These are phyloP conservation scores for Fusarium continuum DNA, from an alignment of 2,329 filamentous ascomycete species.

Conservation along the genomic window DNA sequence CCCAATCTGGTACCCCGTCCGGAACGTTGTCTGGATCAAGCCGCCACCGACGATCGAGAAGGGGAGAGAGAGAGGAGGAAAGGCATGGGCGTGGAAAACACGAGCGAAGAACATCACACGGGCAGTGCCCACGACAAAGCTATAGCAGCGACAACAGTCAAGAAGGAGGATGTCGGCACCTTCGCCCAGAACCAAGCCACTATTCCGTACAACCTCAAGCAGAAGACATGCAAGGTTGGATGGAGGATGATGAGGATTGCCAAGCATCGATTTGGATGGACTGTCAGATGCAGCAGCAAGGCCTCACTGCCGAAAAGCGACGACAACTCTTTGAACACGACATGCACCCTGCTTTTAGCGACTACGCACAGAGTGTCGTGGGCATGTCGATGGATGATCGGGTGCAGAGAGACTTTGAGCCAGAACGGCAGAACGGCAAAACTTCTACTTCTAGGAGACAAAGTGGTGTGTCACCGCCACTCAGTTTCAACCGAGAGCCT, in stretches of 20 bases:
- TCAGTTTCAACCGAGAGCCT: not conserved
- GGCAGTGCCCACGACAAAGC: not conserved
- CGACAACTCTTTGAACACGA: constrained; percentile 12
- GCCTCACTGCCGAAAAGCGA: constrained; percentile 16
- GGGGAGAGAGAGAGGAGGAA: not conserved
- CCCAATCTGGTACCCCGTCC: not conserved
- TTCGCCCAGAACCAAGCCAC: not conserved
- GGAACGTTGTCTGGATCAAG: not conserved
- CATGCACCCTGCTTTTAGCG: constrained; percentile 33
- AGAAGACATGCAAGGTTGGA: not conserved
- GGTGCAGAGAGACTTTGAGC: not conserved
- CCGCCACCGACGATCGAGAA: not conserved
- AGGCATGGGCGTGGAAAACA: not conserved
- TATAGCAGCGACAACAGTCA: not conserved
- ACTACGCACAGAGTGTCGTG: constrained; percentile 16
- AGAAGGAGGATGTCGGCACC: not conserved
- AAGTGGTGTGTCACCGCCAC: not conserved
- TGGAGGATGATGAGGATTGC: not conserved
- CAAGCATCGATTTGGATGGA: constrained; percentile 33
- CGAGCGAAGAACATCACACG: not conserved
- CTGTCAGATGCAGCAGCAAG: constrained; percentile 9
- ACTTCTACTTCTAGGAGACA: not conserved
- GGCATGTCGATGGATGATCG: not conserved
- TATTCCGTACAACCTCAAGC: not conserved
- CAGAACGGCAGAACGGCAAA: not conserved